Conservation (phyloP, 306 rosid genomes). For the Ziziphus jujuba region DNA sequence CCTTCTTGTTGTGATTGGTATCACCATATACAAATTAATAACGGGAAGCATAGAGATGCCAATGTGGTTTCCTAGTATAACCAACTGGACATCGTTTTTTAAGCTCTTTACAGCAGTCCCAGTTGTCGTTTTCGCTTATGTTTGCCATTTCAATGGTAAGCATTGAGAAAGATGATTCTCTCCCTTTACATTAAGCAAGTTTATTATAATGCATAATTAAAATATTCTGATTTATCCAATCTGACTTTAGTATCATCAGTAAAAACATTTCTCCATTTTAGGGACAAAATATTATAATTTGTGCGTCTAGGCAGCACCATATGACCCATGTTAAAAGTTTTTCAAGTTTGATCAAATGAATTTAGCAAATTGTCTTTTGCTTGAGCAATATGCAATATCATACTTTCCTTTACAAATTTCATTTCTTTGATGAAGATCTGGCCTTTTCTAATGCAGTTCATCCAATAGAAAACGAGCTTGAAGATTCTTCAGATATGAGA, state of each 20-base stretch:
- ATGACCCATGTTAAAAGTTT: too few species aligned
- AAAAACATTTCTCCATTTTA: too few species aligned
- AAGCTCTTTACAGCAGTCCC: constrained; percentile 39
- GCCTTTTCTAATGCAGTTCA: constrained; percentile 33
- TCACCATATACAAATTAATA: constrained; percentile 29
- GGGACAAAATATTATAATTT: background rate
- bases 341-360: too few species aligned
- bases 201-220: too few species aligned
- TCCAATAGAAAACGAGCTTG: constrained; percentile 40
- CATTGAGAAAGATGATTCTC: background rate
- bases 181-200: background rate
- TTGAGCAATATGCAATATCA: too few species aligned
- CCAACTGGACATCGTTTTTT: constrained; percentile 33
- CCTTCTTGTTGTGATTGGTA: constrained; percentile 35
- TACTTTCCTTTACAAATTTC: background rate
- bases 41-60: constrained; percentile 37
- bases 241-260: too few species aligned
- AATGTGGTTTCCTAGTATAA: constrained; percentile 28
- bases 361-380: background rate
- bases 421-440: background rate
- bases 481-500: constrained; percentile 25
- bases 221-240: too few species aligned
- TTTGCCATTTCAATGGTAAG: constrained; percentile 51
- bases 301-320: too few species aligned
- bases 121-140: constrained; percentile 37